phyloP scores from a whole-genome alignment of 139 green algal genomes.

The Pycnococcus provasolii region DNA sequence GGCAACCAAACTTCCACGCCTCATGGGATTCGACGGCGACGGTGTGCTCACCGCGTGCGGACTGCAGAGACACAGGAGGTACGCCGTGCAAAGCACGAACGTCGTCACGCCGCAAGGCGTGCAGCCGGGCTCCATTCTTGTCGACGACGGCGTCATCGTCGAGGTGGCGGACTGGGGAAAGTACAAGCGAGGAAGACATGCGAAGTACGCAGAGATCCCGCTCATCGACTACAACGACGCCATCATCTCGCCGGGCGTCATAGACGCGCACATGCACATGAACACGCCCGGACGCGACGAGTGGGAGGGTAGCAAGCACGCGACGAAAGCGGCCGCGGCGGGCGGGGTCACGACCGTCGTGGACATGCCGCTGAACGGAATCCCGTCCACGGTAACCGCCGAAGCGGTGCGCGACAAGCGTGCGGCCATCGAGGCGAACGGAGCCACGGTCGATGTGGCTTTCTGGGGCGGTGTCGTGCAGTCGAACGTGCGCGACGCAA shows the following conservation, averaged over 20 bases:
- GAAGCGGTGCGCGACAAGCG: conserved; percentile 49
- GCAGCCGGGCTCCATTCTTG: too few relatives aligned
- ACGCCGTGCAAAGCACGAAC: too few relatives aligned
- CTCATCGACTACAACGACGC: conserved; percentile 28
- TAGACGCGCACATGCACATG: conserved; percentile 87
- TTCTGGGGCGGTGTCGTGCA: conserved; percentile 86
- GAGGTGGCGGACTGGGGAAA: too few relatives aligned
- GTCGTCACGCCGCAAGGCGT: too few relatives aligned
- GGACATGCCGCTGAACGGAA: conserved; percentile 90
- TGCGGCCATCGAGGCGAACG: conserved; percentile 25
- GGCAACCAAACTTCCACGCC: too few relatives aligned
- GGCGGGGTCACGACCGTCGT: conserved; percentile 81
- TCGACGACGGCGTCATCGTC: too few relatives aligned
- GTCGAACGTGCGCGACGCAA: conserved; percentile 57
- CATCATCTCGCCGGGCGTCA: conserved; percentile 71
- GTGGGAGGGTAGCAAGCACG: conserved; percentile 80
- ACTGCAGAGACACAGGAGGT: too few relatives aligned
- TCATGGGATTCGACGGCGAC: too few relatives aligned
- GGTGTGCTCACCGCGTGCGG: too few relatives aligned
- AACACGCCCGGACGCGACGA: conserved; percentile 81
- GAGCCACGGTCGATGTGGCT: conserved; percentile 32
- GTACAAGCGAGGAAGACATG: neutral
- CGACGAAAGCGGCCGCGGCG: conserved; percentile 65
- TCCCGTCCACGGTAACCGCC: conserved; percentile 44
- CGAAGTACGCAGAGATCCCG: neutral